Percentiles rank a stretch among this genome's conserved stretches.
phyloP scores from a whole-genome alignment of 345 rosid genomes.

The Raphanus raphanistrum region DNA sequence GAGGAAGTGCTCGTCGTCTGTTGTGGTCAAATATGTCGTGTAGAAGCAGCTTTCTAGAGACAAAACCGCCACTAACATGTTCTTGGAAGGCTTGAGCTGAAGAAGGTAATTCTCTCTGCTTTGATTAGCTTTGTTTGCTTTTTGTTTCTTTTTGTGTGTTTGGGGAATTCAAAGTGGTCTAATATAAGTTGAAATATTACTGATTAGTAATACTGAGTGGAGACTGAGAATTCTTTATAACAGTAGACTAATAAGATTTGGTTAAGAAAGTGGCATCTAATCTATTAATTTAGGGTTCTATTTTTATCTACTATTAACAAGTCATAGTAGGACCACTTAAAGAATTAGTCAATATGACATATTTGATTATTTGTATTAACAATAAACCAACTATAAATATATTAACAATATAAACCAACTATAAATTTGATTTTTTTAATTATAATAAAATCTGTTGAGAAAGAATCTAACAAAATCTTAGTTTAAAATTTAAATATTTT shows the following conservation, averaged over 20 bases:
- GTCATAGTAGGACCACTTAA: too few relatives aligned
- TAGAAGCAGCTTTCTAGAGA: not conserved
- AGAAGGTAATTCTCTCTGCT: constrained; percentile 3
- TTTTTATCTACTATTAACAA: too few relatives aligned
- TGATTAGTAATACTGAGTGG: constrained; percentile 4
- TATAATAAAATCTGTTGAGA: too few relatives aligned
- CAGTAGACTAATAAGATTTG: not conserved
- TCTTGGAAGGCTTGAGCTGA: not conserved
- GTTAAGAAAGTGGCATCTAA: constrained; percentile 3
- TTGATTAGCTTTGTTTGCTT: constrained; percentile 23
- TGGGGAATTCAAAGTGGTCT: constrained; percentile 16
- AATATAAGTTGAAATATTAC: constrained; percentile 13
- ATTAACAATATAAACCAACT: too few relatives aligned
- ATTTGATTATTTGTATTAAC: too few relatives aligned
- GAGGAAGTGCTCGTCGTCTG: constrained; percentile 12
- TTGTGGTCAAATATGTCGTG: not conserved
- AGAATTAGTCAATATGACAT: too few relatives aligned
- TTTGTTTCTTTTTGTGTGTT: not conserved
- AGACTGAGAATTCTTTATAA: constrained; percentile 19
- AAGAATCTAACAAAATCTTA: too few relatives aligned
- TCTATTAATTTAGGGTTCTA: too few relatives aligned
- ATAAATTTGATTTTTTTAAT: too few relatives aligned
- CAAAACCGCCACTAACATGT: not conserved
- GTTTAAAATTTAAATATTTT: too few relatives aligned
- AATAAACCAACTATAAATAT: too few relatives aligned